Evolutionary conservation across 768 basidiomycete species (phyloP).

Genomic region (Gyrodon lividus): DNA sequence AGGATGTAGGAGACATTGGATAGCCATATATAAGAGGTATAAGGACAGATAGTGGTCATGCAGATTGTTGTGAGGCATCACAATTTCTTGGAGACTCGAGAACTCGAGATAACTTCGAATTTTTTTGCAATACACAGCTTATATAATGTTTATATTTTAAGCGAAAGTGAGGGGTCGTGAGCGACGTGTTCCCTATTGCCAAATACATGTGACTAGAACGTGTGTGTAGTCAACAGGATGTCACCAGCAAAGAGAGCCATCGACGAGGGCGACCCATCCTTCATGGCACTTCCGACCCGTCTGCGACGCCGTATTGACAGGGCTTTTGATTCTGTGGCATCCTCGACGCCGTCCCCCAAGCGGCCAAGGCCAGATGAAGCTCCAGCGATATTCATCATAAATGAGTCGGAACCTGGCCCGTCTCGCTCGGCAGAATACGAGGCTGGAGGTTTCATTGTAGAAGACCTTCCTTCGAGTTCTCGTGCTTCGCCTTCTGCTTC

Average conservation of each 20-base stretch:
- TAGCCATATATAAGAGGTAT: too few relatives aligned
- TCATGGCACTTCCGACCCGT: slow-evolving; percentile 39
- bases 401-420: slow-evolving; percentile 18
- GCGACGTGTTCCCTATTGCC: too few relatives aligned
- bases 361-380: slow-evolving; percentile 8
- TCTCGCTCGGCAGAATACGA: slow-evolving; percentile 11
- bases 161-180: too few relatives aligned
- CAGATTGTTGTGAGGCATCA: too few relatives aligned
- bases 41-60: too few relatives aligned
- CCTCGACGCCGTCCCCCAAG: neutral
- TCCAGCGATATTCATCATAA: slow-evolving; percentile 31
- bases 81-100: too few relatives aligned
- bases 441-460: slow-evolving; percentile 33
- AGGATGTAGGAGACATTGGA: too few relatives aligned
- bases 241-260: neutral
- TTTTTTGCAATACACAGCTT: neutral
- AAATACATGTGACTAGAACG: too few relatives aligned
- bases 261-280: slow-evolving; percentile 30
- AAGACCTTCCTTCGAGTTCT: slow-evolving; percentile 17
- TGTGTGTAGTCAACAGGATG: slow-evolving; percentile 11
- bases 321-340: slow-evolving; percentile 43
- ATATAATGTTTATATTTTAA: neutral
- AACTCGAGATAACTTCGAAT: too few relatives aligned
- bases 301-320: slow-evolving; percentile 50
- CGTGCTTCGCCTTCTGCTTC: slow-evolving; percentile 3